Conservation (phyloP, 768 basidiomycete genomes). For the Calocybe indica region DNA sequence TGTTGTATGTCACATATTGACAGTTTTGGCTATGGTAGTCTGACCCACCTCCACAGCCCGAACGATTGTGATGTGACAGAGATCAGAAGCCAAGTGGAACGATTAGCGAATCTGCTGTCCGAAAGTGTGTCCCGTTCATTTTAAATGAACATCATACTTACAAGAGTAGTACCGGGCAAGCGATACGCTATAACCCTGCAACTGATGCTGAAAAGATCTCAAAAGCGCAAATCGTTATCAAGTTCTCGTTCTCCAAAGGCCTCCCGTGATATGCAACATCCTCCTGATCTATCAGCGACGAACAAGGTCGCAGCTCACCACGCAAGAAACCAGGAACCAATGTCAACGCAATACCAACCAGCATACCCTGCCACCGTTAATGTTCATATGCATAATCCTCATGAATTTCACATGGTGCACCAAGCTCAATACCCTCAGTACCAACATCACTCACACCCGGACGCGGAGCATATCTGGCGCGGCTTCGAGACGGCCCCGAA, state of each 20-base stretch:
- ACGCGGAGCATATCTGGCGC: slow-evolving; percentile 70
- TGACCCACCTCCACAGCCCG: slow-evolving; percentile 44
- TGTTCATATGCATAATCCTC: slow-evolving; percentile 20
- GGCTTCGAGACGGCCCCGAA: slow-evolving; percentile 66
- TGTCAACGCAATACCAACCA: slow-evolving; percentile 53
- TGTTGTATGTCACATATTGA: slow-evolving; percentile 58
- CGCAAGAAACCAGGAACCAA: slow-evolving; percentile 36
- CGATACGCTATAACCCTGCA: slow-evolving; percentile 88
- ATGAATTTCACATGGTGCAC: slow-evolving; percentile 15
- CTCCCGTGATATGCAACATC: slow-evolving; percentile 47
- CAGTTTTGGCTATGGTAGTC: no score
- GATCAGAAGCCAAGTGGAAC: slow-evolving; percentile 74
- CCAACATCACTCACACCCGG: slow-evolving; percentile 21
- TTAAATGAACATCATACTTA: slow-evolving; percentile 1
- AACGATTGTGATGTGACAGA: slow-evolving; percentile 73
- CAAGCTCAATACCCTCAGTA: slow-evolving; percentile 23
- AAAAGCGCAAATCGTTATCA: slow-evolving; percentile 52
- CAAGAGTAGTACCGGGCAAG: slow-evolving; percentile 73
- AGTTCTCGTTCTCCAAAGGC: slow-evolving; percentile 57
- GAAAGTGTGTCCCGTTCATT: slow-evolving; percentile 48
- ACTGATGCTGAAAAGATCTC: slow-evolving; percentile 78
- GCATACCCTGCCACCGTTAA: slow-evolving; percentile 25
- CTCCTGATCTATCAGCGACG: slow-evolving; percentile 5
- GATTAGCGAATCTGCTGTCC: slow-evolving; percentile 67
- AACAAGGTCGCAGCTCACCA: no score